Evolutionary conservation across 2,329 filamentous ascomycete species (phyloP), one percentile per base, ranked within the genome.

Genomic region (Ambrosiella beaveri): DNA sequence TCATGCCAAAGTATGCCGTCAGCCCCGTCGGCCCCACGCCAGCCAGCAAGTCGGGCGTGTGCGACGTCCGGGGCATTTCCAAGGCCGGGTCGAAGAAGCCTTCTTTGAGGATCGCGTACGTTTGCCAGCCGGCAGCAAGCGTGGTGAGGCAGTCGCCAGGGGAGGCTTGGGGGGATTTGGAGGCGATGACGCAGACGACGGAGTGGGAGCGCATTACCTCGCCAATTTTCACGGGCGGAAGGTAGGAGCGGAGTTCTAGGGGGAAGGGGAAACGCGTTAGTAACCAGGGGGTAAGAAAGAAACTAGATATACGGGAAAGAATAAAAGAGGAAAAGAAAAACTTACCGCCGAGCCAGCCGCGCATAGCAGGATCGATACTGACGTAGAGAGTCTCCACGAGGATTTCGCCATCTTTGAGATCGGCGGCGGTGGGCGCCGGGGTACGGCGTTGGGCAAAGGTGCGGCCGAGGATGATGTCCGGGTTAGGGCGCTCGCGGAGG

Each of bases 1-100:
- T 68, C 66, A 90, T 79, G 17, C 86, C 86, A 62, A 86, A 85
- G 70, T 87, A 90, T 1, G 86, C 86, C 0, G 86, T 90, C 62
- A 89, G 64, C 1, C 84, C 84, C 0, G 85, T 87, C 68, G 81
- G 71, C 11, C 86, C 86, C 40, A 79, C 71, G 27, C 78, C 75
- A 3, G 80, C 80, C 57, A 85, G 71, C 11, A 80, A 74, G 66
- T 87, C 82, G 12, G 81, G 81, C 17, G 72, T 65, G 59, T 71
- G 67, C 36, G 68, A 64, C 13, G 72, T 67, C 37, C 68, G 62
- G 2, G 76, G 75, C 61, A 74, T 69, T 19, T 64, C 60, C 12
- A 73, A 65, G 3, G 69, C 59, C 13, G 70, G 67, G 64, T 75
- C 69, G 54, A 77, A 69, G 2, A 73, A 69, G 60, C 79, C 77